phyloP scores from a whole-genome alignment of 2,329 filamentous ascomycete genomes.

The Monosporascus sp. region DNA sequence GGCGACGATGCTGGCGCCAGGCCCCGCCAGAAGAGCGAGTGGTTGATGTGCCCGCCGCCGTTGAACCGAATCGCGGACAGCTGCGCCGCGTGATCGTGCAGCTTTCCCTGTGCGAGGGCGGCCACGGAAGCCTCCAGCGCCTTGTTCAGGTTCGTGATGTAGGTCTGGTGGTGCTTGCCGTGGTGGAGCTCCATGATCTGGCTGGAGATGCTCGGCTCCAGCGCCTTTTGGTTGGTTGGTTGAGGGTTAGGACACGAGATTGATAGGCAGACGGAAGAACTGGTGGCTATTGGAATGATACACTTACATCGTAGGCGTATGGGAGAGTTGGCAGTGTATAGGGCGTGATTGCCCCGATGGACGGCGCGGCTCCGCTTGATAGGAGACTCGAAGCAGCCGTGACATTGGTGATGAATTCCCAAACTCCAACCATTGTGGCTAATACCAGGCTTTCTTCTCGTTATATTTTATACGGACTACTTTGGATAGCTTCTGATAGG shows the following conservation, averaged over 20 bases:
- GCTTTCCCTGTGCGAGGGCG: slow-evolving; percentile 49
- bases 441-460: background rate
- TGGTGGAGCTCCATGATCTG: slow-evolving; percentile 82
- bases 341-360: slow-evolving; percentile 4
- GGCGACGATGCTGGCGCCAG: slow-evolving; percentile 56
- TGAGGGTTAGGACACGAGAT: no score
- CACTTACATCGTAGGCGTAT: slow-evolving; percentile 65
- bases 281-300: background rate
- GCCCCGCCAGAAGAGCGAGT: slow-evolving; percentile 88
- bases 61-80: slow-evolving; percentile 77
- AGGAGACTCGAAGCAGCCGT: background rate
- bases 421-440: background rate
- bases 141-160: slow-evolving; percentile 70
- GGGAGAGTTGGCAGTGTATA: slow-evolving; percentile 62
- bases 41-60: slow-evolving; percentile 89
- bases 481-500: no score
- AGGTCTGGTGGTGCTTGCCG: slow-evolving; percentile 72
- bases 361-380: background rate
- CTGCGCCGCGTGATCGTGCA: slow-evolving; percentile 56
- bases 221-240: slow-evolving; percentile 41
- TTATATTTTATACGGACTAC: no score
- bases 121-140: slow-evolving; percentile 55
- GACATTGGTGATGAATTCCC: background rate
- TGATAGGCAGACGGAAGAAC: background rate
- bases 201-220: slow-evolving; percentile 68